phyloP scores from a whole-genome alignment of 2,329 filamentous ascomycete genomes.

The Pseudovirgaria hyperparasitica region DNA sequence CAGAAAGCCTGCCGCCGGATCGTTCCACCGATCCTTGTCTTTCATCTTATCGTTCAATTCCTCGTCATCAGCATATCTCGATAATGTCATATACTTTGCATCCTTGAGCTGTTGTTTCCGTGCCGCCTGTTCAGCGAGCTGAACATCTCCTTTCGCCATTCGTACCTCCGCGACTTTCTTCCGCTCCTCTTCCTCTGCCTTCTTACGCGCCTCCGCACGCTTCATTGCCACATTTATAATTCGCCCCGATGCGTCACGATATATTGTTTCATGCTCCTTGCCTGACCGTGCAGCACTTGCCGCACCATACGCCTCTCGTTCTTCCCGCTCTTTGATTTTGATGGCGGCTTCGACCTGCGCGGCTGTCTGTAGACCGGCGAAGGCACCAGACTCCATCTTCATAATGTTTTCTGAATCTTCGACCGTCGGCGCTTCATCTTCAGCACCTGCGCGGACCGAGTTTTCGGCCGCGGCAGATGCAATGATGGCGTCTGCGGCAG shows the following conservation, averaged over 20 bases:
- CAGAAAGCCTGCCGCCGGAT: constrained; percentile 78
- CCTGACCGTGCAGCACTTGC: constrained; percentile 28
- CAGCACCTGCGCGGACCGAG: constrained; percentile 30
- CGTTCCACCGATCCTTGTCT: constrained; percentile 73
- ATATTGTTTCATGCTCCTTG: constrained; percentile 60
- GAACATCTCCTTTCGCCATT: constrained; percentile 73
- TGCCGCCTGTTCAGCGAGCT: constrained; percentile 53
- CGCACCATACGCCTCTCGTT: constrained; percentile 37
- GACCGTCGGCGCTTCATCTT: constrained; percentile 30
- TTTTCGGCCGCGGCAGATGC: constrained; percentile 56
- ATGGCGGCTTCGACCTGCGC: constrained; percentile 49
- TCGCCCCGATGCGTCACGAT: constrained; percentile 88
- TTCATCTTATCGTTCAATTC: constrained; percentile 76
- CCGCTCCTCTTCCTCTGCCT: constrained; percentile 55
- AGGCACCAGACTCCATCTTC: constrained; percentile 80
- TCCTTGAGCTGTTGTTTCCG: constrained; percentile 60
- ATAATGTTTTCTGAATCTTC: constrained; percentile 22
- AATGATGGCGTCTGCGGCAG: constrained; percentile 68
- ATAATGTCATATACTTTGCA: constrained; percentile 69
- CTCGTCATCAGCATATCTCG: constrained; percentile 69
- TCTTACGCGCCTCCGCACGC: constrained; percentile 71
- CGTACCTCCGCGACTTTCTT: constrained; percentile 55
- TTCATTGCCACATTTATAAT: constrained; percentile 89
- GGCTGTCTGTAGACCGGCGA: constrained; percentile 77
- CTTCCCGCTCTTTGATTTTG: constrained; percentile 53